These are phyloP conservation scores for Penicillium sp. DNA, from an alignment of 2,329 filamentous ascomycete genomes.

Conservation along the genomic window DNA sequence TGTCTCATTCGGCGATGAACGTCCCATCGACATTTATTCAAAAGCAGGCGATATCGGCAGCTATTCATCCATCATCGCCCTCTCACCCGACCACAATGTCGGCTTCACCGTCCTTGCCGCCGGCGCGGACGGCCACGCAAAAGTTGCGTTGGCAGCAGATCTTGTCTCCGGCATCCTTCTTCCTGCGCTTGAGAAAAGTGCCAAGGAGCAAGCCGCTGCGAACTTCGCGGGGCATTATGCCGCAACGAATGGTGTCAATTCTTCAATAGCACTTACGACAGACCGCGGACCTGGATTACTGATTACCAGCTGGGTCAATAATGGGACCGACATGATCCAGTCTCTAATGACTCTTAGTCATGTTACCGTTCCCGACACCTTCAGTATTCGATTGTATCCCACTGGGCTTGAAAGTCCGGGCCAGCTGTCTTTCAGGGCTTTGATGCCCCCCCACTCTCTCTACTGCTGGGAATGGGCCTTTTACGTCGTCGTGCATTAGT, in stretches of 20 bases:
- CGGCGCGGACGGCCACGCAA: constrained; percentile 15
- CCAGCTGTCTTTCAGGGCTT: constrained; percentile 25
- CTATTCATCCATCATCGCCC: constrained; percentile 30
- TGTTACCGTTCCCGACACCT: constrained; percentile 4
- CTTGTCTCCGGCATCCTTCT: constrained; percentile 22
- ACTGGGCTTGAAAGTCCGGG: constrained; percentile 24
- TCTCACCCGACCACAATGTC: constrained; percentile 32
- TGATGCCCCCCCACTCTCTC: constrained; percentile 12
- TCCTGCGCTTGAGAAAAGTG: constrained; percentile 28
- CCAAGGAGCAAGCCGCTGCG: constrained; percentile 25
- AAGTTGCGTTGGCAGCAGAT: constrained; percentile 18
- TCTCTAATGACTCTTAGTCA: constrained; percentile 15
- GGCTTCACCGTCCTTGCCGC: constrained; percentile 32
- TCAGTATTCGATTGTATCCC: constrained; percentile 32
- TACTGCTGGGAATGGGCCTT: constrained; percentile 16
- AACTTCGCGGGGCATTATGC: constrained; percentile 27
- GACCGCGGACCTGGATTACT: constrained; percentile 27
- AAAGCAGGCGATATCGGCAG: constrained; percentile 32
- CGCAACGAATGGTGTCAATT: constrained; percentile 11
- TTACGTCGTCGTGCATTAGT: constrained; percentile 19
- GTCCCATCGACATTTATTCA: constrained; percentile 10
- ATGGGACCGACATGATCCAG: constrained; percentile 26
- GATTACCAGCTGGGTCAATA: constrained; percentile 26
- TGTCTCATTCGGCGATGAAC: constrained; percentile 4
- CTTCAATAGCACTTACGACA: constrained; percentile 25